Evolutionary conservation across 192 early-diverging fungal genomes (phyloP).

Genomic region (Coemansia sp.): DNA sequence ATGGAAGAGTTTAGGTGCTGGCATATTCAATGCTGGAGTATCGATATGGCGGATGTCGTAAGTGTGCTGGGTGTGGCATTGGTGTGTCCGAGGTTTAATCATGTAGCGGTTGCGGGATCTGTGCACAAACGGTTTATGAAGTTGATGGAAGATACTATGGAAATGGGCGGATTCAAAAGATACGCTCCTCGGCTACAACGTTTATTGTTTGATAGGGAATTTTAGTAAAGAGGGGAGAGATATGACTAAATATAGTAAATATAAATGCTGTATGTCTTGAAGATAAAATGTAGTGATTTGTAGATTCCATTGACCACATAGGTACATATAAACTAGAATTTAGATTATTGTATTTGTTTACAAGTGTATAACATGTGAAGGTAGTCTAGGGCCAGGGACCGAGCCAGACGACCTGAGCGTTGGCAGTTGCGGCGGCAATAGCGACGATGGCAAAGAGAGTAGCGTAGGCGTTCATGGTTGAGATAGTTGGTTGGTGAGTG

Average conservation of each 20-base stretch:
- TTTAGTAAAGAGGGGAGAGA: not conserved
- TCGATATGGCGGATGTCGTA: not conserved
- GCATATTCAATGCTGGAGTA: not conserved
- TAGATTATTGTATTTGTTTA: not conserved
- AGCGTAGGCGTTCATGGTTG: not conserved
- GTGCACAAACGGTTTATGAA: not conserved
- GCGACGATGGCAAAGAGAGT: not conserved
- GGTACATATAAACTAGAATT: no score
- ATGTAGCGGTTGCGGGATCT: not conserved
- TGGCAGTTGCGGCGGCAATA: not conserved
- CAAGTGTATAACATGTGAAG: not conserved
- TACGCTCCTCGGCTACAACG: not conserved
- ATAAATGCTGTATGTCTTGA: no score
- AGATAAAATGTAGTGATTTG: no score
- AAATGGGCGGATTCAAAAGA: not conserved
- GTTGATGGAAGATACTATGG: not conserved
- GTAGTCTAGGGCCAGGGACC: not conserved
- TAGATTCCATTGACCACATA: no score
- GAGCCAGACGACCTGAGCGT: conserved; percentile 2
- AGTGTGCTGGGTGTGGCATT: not conserved
- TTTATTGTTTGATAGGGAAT: not conserved
- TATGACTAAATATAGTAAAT: no score
- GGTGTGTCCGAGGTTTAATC: not conserved
- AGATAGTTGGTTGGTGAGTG: not conserved
- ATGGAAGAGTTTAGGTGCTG: not conserved